Base-by-base conservation (phyloP, 192 early-diverging fungal species). In the Coemansia sp. region DNA sequence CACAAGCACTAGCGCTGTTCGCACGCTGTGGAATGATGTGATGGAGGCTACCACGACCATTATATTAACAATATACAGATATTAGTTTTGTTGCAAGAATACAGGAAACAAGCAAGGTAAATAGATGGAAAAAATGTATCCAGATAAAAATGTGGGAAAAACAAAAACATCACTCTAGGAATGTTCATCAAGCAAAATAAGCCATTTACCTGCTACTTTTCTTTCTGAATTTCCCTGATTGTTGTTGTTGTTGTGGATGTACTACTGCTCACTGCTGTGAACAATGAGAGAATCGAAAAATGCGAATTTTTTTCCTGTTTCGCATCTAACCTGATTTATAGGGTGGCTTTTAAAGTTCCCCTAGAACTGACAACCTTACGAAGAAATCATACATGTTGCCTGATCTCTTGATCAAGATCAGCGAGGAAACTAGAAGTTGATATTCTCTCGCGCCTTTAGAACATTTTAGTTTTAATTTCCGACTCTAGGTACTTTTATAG, bases 31-130 rank as follows among this genome's bases (percentile, higher is more conserved):
- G 44, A 50, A 25, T 17, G 47, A 28, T 50, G n/a, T n/a, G n/a
- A 47, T 44, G n/a, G 41, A 6, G 7, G 29, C 10, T 25, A 25
- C 38, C 54, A 40, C 28, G 10, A 61, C 31, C 45, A 48, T 48
- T 41, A 15, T 11, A 17, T 25, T 5, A 25, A 7, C 6, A 6
- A 20, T 25, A 48, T 0, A 23, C 45, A 23, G 29, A 31, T 52
- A n/a, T 6, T 3, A 20, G 33, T 54, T 14, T 10, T 33, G 19
- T 15, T 30, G 17, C n/a, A 2, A 68, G 27, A 50, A 57, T 19
- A 61, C 52, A 70, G 3, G 28, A 50, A 34, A 52, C 42, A 47
- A 28, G 22, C 9, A 45, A 36, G 40, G 30, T 14, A 55, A 63
- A 23, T 25, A 70, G 17, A 48, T n/a, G n/a, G n/a, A 61, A 20